phyloP scores from a whole-genome alignment of 345 rosid species.

The Sonneratia caseolaris region DNA sequence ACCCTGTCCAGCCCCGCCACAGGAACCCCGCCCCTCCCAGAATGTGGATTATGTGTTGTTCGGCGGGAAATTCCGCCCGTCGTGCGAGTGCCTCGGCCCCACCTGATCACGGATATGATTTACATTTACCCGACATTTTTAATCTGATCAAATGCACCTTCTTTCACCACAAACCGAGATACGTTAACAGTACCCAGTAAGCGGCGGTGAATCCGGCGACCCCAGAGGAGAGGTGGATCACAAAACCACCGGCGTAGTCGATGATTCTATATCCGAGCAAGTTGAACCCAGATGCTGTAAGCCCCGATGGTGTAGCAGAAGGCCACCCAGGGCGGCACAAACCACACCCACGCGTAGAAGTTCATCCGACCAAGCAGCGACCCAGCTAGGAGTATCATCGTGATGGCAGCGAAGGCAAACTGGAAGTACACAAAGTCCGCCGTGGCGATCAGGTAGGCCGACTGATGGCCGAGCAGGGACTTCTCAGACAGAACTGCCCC shows the following conservation, averaged over 20 bases:
- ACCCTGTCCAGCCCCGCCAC: slow-evolving; percentile 67
- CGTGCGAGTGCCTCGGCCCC: slow-evolving; percentile 47
- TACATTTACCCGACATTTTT: not conserved
- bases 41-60: slow-evolving; percentile 54
- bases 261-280: slow-evolving; percentile 10
- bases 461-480: not conserved
- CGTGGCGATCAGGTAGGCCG: not conserved
- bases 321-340: slow-evolving; percentile 51
- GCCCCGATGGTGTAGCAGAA: slow-evolving; percentile 45
- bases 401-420: slow-evolving; percentile 58
- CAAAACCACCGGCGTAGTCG: slow-evolving; percentile 58
- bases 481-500: slow-evolving; percentile 2
- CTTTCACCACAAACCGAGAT: no score
- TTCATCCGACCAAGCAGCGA: slow-evolving; percentile 61
- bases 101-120: slow-evolving; percentile 15
- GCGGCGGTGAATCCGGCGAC: slow-evolving; percentile 67
- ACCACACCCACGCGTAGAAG: slow-evolving; percentile 57
- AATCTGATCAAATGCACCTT: no score
- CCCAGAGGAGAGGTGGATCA: slow-evolving; percentile 61
- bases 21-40: slow-evolving; percentile 56
- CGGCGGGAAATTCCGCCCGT: slow-evolving; percentile 54
- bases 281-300: slow-evolving; percentile 32
- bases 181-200: slow-evolving; percentile 35
- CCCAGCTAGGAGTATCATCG: slow-evolving; percentile 42
- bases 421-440: slow-evolving; percentile 44